These are phyloP conservation scores for Scheffersomyces insectosa DNA, from an alignment of 1,139 yeast species.

Conservation along the genomic window DNA sequence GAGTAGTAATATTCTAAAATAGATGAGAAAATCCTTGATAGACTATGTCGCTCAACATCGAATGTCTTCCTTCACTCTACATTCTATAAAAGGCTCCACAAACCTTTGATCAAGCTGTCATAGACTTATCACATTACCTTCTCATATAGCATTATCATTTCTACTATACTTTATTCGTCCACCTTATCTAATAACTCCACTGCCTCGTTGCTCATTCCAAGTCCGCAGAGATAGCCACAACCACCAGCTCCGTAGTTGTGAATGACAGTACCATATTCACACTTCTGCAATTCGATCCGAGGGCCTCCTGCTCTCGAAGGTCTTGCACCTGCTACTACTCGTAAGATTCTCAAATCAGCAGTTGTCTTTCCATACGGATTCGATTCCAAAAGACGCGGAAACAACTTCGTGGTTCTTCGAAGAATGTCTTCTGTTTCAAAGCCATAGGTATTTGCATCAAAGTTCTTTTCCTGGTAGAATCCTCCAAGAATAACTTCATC, in stretches of 20 bases:
- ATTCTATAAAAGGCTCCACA: too few relatives aligned
- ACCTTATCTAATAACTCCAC: constrained; percentile 2
- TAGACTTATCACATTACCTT: too few relatives aligned
- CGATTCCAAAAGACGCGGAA: constrained; percentile 12
- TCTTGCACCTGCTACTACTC: constrained; percentile 16
- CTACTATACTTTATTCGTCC: too few relatives aligned
- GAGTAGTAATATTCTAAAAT: too few relatives aligned
- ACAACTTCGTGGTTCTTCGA: constrained; percentile 10
- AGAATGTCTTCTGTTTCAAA: constrained; percentile 14
- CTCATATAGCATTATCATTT: too few relatives aligned
- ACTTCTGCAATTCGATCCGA: constrained; percentile 12
- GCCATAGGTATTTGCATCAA: constrained; percentile 12
- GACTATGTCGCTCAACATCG: too few relatives aligned
- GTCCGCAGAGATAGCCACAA: constrained; percentile 19
- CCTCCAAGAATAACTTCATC: constrained; percentile 19
- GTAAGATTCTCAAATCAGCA: constrained; percentile 13
- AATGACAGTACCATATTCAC: constrained; percentile 8
- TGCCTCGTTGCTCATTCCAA: constrained; percentile 17
- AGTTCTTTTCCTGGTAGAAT: constrained; percentile 15
- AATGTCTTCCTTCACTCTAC: too few relatives aligned
- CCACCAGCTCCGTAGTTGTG: constrained; percentile 24
- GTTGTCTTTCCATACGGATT: constrained; percentile 13
- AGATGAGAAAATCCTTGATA: too few relatives aligned
- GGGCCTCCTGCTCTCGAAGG: constrained; percentile 20
- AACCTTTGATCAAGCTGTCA: too few relatives aligned